These are phyloP conservation scores for Ogataea parapolymorpha DNA, from an alignment of 805 yeast species.

Conservation along the genomic window DNA sequence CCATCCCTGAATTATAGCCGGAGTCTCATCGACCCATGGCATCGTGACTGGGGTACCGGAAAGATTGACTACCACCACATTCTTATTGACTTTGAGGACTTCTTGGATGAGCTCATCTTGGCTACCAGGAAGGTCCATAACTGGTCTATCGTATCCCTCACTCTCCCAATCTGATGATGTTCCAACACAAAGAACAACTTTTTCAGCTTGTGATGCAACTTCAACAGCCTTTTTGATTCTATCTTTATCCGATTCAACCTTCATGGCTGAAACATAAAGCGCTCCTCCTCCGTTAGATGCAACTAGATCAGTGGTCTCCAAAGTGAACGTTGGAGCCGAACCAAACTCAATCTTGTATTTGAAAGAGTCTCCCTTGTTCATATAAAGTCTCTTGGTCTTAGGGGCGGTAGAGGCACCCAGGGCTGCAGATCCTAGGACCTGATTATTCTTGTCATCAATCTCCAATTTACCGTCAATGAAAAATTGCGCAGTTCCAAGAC, in stretches of 20 bases:
- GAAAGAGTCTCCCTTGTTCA: constrained; percentile 36
- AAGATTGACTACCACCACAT: constrained; percentile 53
- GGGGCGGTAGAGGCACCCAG: constrained; percentile 34
- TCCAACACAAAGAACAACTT: constrained; percentile 51
- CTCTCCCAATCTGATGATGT: constrained; percentile 54
- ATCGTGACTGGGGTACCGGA: constrained; percentile 60
- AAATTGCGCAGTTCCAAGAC: constrained; percentile 42
- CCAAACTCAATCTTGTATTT: constrained; percentile 41
- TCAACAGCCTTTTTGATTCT: constrained; percentile 43
- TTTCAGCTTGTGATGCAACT: constrained; percentile 48
- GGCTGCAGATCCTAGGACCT: constrained; percentile 37
- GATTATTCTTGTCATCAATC: constrained; percentile 44
- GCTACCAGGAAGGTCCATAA: constrained; percentile 49
- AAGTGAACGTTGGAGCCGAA: constrained; percentile 36
- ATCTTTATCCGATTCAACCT: constrained; percentile 27
- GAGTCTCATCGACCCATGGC: constrained; percentile 47
- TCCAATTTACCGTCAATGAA: constrained; percentile 41
- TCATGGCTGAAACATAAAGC: constrained; percentile 15
- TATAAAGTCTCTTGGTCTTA: constrained; percentile 18
- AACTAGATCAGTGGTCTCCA: constrained; percentile 18
- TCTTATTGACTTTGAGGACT: constrained; percentile 45
- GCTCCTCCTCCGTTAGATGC: constrained; percentile 35
- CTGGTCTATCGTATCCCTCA: constrained; percentile 55
- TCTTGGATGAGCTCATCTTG: constrained; percentile 44
- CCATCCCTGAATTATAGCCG: constrained; percentile 50